phyloP scores from a whole-genome alignment of 1,284 basidiomycete species.

The Ustilago bromivora region DNA sequence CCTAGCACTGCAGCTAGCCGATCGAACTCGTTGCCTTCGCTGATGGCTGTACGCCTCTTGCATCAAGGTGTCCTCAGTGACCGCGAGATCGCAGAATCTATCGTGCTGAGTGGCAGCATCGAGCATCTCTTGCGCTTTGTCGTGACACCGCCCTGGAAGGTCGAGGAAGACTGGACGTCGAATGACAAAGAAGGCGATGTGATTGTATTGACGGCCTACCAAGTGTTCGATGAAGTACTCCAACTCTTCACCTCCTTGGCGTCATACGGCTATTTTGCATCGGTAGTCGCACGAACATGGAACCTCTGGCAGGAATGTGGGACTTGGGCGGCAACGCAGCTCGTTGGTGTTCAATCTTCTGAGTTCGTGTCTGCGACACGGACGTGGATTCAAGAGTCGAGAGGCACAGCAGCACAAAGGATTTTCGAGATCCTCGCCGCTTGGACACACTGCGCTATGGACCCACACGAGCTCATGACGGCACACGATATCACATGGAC shows the following conservation, averaged over 20 bases:
- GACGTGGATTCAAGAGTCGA: slow-evolving; percentile 22
- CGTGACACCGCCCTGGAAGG: slow-evolving; percentile 74
- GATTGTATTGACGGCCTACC: slow-evolving; percentile 66
- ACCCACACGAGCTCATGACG: slow-evolving; percentile 88
- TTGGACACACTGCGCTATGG: slow-evolving; percentile 85
- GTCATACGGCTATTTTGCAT: slow-evolving; percentile 81
- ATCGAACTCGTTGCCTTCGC: slow-evolving; percentile 21
- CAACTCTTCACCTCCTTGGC: slow-evolving; percentile 78
- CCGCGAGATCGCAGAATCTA: slow-evolving; percentile 76
- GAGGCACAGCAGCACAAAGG: slow-evolving; percentile 25
- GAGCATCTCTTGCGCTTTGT: slow-evolving; percentile 82
- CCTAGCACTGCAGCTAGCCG: background rate
- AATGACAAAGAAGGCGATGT: slow-evolving; percentile 70
- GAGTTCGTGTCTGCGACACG: background rate
- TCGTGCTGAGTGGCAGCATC: slow-evolving; percentile 74
- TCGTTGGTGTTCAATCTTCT: background rate
- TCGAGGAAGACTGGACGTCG: slow-evolving; percentile 66
- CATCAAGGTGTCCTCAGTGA: slow-evolving; percentile 77
- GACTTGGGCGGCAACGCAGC: slow-evolving; percentile 39
- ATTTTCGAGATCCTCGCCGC: slow-evolving; percentile 74
- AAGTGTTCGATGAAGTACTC: slow-evolving; percentile 69
- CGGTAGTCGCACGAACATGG: slow-evolving; percentile 72
- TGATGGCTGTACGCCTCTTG: slow-evolving; percentile 75
- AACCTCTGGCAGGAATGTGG: slow-evolving; percentile 40
- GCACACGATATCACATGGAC: slow-evolving; percentile 90